Evolutionary conservation across 192 early-diverging fungal species (phyloP).

Genomic region (Coemansia interrupta): DNA sequence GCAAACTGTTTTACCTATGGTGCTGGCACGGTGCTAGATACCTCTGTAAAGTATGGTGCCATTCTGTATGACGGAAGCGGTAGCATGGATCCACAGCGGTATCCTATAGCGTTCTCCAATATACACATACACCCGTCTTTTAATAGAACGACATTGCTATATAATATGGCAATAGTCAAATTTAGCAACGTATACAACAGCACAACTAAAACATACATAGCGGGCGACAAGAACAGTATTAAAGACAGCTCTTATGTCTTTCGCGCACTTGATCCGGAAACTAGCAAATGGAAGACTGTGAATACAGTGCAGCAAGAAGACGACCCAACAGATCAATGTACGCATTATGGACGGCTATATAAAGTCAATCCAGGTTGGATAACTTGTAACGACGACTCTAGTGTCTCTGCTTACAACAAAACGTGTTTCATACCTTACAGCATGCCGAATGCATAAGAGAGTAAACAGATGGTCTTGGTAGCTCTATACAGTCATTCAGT

Average conservation of each 20-base stretch:
- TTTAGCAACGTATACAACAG: no score
- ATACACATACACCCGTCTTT: no score
- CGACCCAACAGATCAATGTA: neutral
- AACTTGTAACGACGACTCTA: neutral
- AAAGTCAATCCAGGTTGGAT: neutral
- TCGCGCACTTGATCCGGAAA: neutral
- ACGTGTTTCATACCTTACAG: neutral
- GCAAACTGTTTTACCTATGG: no score
- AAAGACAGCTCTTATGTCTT: neutral
- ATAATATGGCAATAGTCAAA: no score
- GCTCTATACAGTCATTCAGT: constrained; percentile 2
- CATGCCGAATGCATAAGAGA: neutral
- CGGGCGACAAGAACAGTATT: neutral
- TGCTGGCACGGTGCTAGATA: no score
- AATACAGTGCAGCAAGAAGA: neutral
- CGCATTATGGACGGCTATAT: neutral
- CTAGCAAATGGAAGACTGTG: neutral
- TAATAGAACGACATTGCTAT: no score
- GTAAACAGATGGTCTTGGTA: neutral
- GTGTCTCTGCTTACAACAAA: neutral
- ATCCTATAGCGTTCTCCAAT: no score
- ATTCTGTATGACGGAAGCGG: no score
- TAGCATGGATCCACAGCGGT: no score
- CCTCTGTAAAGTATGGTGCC: no score
- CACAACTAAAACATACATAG: neutral